These are phyloP conservation scores for Paramecium biaurelia DNA, from an alignment of 73 alveolate genomes.

Conservation along the genomic window DNA sequence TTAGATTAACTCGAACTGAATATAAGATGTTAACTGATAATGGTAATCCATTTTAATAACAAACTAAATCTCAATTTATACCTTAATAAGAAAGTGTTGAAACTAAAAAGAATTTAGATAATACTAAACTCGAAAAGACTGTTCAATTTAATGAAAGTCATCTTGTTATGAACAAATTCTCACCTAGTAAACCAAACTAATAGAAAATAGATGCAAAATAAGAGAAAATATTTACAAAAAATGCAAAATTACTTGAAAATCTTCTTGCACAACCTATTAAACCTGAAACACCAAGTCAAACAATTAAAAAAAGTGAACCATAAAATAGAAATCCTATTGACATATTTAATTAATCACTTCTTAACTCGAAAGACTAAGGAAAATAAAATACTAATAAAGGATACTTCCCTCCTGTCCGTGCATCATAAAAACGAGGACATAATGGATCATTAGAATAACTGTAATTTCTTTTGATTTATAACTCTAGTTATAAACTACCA, in stretches of 20 bases:
- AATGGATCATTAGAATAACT: constrained; percentile 44
- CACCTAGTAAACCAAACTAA: neutral
- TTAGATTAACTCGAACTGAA: constrained; percentile 33
- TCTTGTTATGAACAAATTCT: neutral
- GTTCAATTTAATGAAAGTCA: constrained; percentile 3
- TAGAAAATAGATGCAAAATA: neutral
- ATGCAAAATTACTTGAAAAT: constrained; percentile 17
- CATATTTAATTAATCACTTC: neutral
- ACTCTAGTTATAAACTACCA: neutral
- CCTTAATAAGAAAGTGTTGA: neutral
- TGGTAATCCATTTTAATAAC: neutral
- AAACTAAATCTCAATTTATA: neutral
- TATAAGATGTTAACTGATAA: constrained; percentile 29
- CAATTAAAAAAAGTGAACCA: neutral
- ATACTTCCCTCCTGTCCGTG: neutral
- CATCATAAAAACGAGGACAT: neutral
- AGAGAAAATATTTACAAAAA: neutral
- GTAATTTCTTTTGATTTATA: neutral
- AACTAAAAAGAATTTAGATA: neutral
- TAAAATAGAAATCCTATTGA: constrained; percentile 30
- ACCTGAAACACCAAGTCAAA: neutral
- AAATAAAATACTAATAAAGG: neutral
- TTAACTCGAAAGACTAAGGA: constrained; percentile 16
- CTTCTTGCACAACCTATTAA: neutral
- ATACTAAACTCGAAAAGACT: neutral